Evolutionary conservation across 345 rosid species (phyloP), one percentile per base, ranked within the genome.

Genomic region (Arabidopsis arenosa): DNA sequence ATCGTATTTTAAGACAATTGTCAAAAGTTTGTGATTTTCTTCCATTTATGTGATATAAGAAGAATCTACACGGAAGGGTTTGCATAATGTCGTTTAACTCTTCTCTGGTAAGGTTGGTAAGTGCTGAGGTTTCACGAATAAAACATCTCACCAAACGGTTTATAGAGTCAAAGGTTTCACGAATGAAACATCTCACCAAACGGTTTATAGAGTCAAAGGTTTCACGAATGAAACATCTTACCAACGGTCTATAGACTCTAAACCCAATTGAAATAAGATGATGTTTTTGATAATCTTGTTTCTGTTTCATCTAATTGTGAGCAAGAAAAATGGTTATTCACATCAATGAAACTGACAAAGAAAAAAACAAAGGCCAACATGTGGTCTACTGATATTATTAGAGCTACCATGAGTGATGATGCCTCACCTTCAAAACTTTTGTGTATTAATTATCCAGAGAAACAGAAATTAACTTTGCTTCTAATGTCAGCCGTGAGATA

Each of bases 391-490:
- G 13, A 59, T 68, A 57, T 72, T 78, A 78, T 78, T 72, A 66
- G 51, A 60, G 69, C 68, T 57, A 72, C 48, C 51, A 55, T 44
- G 59, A 17, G 56, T 49, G 40, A 37, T 58, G 49, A 57, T 39
- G 36, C 61, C 70, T 67, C 65, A 23, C 58, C 68, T 67, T 48
- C 49, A 73, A 78, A 78, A 78, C 69, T 52, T 67, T 65, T 13
- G 67, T 78, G 67, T 47, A 63, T 55, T 13, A 59, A 60, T 43
- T 15, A 72, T 72, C 73, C 43, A 41, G 6, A 56, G 18, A 64
- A 57, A 52, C 66, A 66, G 21, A 77, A 55, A 59, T 40, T 45
- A 56, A 62, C 54, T 73, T 41, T 11, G 54, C 37, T 54, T 55
- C 71, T 68, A 68, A 53, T 41, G 44, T 37, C 66, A 18, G 52